A percentile compares a stretch with the other conserved stretches of the same genome.
These are phyloP conservation scores for Baudoinia panamericana DNA, from an alignment of 495 filamentous ascomycete genomes.

Conservation along the genomic window DNA sequence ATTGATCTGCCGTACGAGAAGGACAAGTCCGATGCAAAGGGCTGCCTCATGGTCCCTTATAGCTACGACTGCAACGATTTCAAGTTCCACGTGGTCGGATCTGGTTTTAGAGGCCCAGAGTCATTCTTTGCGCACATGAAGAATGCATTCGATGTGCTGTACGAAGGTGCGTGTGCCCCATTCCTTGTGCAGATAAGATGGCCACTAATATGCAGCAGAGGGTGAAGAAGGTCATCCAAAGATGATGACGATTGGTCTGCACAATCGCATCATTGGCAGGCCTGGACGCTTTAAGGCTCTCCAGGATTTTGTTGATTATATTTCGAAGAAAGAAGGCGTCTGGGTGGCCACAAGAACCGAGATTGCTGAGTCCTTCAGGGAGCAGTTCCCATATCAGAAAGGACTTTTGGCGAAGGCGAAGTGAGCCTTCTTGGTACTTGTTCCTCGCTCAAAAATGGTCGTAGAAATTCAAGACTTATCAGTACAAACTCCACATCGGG, in stretches of 20 bases:
- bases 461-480: too few relatives aligned
- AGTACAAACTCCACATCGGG: too few relatives aligned
- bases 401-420: conserved; percentile 11
- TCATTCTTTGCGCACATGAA: conserved; percentile 28
- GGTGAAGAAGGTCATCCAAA: conserved; percentile 16
- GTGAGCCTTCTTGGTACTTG: too few relatives aligned
- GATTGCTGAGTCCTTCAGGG: conserved; percentile 32
- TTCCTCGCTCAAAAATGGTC: too few relatives aligned
- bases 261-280: conserved; percentile 31
- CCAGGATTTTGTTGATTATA: conserved; percentile 35
- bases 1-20: conserved; percentile 30
- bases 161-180: too few relatives aligned
- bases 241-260: conserved; percentile 35
- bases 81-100: conserved; percentile 28
- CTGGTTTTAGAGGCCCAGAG: conserved; percentile 26
- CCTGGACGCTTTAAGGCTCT: conserved; percentile 33
- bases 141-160: conserved; percentile 32
- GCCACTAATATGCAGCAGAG: too few relatives aligned
- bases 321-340: conserved; percentile 31
- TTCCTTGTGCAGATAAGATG: too few relatives aligned
- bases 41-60: conserved; percentile 34
- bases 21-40: conserved; percentile 22
- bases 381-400: conserved; percentile 33
- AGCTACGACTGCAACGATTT: conserved; percentile 31
- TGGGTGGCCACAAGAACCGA: conserved; percentile 37